Evolutionary conservation across 768 basidiomycete genomes (phyloP).

Genomic region (Mycena belliarum): DNA sequence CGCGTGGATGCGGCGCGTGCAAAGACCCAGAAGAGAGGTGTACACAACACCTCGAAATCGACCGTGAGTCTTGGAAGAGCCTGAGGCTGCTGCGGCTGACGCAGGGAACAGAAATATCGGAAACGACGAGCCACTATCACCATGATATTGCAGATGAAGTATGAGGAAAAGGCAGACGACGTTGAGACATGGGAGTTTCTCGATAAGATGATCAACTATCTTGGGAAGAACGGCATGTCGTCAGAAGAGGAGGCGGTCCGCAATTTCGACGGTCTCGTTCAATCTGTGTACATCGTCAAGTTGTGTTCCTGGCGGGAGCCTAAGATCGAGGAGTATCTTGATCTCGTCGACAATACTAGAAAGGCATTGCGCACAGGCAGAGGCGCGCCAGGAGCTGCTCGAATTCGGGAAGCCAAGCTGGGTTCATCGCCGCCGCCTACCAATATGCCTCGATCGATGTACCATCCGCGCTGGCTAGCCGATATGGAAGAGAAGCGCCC

Average conservation of each 20-base stretch:
- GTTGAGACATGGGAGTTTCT: conserved; percentile 11
- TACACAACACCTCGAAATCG: not conserved
- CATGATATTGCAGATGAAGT: not conserved
- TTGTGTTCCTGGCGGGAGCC: conserved; percentile 13
- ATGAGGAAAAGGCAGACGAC: not conserved
- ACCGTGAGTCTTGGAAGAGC: not conserved
- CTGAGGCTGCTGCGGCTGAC: not conserved
- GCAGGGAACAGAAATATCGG: not conserved
- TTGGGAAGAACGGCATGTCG: conserved; percentile 14
- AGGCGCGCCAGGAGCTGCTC: not conserved
- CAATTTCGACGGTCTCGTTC: not conserved
- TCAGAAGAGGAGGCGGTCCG: conserved; percentile 6
- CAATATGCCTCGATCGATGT: conserved; percentile 1
- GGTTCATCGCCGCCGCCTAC: not conserved
- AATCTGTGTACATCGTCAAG: not conserved
- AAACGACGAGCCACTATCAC: not conserved
- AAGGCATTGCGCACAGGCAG: not conserved
- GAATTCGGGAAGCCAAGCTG: not conserved
- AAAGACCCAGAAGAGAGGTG: no score
- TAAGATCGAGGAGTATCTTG: no score
- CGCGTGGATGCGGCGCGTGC: not conserved
- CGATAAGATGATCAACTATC: not conserved
- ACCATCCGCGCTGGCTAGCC: conserved; percentile 5
- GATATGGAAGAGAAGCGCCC: not conserved
- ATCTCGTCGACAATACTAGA: not conserved